These are phyloP conservation scores for Pythium oligandrum DNA, from an alignment of 352 stramenopile genomes.

Conservation along the genomic window DNA sequence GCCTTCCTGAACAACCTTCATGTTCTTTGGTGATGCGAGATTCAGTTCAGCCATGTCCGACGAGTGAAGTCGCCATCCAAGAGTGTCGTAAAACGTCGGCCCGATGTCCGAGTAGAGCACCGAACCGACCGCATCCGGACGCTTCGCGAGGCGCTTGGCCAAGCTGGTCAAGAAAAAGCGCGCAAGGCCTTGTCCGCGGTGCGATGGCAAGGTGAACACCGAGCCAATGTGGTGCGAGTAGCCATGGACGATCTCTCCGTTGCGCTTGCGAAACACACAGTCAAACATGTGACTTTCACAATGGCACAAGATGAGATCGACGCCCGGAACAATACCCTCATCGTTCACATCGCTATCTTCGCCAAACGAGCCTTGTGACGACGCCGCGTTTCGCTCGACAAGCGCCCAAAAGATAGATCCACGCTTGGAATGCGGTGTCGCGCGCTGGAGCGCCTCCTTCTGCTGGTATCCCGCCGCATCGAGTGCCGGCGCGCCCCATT, in stretches of 20 bases:
- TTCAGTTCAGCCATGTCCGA: conserved; percentile 38
- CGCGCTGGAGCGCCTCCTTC: conserved; percentile 38
- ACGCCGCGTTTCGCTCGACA: conserved; percentile 21
- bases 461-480: conserved; percentile 36
- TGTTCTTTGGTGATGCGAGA: conserved; percentile 5
- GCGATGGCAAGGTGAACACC: conserved; percentile 53
- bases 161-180: conserved; percentile 40
- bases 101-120: conserved; percentile 69
- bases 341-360: conserved; percentile 17
- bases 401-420: conserved; percentile 68
- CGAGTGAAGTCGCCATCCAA: conserved; percentile 50
- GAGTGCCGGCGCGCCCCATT: conserved; percentile 12
- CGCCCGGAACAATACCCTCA: conserved; percentile 13
- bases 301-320: conserved; percentile 36
- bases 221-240: conserved; percentile 60
- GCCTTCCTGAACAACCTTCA: not conserved
- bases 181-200: conserved; percentile 43
- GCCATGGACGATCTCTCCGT: conserved; percentile 32
- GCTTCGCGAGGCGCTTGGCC: conserved; percentile 21
- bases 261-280: conserved; percentile 26
- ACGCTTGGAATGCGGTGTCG: conserved; percentile 36
- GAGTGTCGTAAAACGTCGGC: conserved; percentile 51
- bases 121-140: conserved; percentile 30
- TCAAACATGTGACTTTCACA: conserved; percentile 62
- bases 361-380: conserved; percentile 2